A percentile compares a stretch with the other conserved stretches of the same genome.
These are phyloP conservation scores for Nadsonia fulvescens DNA, from an alignment of 805 yeast genomes.

Conservation along the genomic window DNA sequence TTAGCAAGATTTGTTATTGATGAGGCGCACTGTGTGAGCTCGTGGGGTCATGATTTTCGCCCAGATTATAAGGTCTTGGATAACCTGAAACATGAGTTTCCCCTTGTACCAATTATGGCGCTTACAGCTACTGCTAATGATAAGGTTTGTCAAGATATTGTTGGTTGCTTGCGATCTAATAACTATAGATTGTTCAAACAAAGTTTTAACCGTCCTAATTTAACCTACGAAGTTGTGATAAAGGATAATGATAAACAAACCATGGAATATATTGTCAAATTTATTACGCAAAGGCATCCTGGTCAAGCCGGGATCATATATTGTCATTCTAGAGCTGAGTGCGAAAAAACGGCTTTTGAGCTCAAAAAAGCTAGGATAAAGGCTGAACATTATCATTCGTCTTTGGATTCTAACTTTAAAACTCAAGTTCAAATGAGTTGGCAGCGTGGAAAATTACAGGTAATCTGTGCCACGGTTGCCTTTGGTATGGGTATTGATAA, in stretches of 20 bases:
- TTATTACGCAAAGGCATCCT: constrained; percentile 32
- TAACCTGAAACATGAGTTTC: constrained; percentile 53
- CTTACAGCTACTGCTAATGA: constrained; percentile 94
- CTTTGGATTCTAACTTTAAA: constrained; percentile 71
- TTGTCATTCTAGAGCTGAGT: constrained; percentile 76
- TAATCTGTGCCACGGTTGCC: constrained; percentile 93
- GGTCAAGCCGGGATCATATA: constrained; percentile 74
- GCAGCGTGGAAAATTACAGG: constrained; percentile 56
- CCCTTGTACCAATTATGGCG: constrained; percentile 82
- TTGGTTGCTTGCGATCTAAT: constrained; percentile 51
- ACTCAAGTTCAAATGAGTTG: constrained; percentile 54
- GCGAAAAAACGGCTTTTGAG: constrained; percentile 62
- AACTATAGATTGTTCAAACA: constrained; percentile 50
- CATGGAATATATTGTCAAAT: constrained; percentile 36
- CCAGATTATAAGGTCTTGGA: constrained; percentile 82
- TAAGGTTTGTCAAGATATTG: constrained; percentile 71
- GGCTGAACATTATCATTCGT: constrained; percentile 79
- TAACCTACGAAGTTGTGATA: constrained; percentile 50
- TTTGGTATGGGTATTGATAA: constrained; percentile 99
- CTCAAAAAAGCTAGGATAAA: constrained; percentile 43
- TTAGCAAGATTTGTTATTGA: constrained; percentile 84
- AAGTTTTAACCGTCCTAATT: constrained; percentile 79
- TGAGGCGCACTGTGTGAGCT: constrained; percentile 95
- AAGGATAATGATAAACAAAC: constrained; percentile 38
- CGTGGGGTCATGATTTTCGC: constrained; percentile 98